Evolutionary conservation across 768 basidiomycete genomes (phyloP).

Genomic region (Suillus bovinus): DNA sequence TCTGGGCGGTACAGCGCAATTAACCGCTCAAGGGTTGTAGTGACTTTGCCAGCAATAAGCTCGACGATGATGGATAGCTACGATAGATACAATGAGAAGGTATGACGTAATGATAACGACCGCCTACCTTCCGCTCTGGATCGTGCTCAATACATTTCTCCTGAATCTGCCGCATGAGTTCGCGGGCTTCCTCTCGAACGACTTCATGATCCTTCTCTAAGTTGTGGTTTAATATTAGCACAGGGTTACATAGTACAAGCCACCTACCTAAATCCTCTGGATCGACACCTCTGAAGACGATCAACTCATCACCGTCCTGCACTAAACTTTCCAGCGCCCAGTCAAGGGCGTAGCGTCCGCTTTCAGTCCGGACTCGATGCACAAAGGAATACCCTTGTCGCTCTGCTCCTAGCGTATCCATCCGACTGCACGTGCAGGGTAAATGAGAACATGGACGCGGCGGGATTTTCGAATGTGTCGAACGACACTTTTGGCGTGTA

Average conservation of each 20-base stretch:
- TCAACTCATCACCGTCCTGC: slow-evolving; percentile 89
- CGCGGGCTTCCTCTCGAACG: slow-evolving; percentile 82
- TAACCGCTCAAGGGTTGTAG: slow-evolving; percentile 86
- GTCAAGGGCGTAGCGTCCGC: slow-evolving; percentile 83
- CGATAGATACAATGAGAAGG: slow-evolving; percentile 3
- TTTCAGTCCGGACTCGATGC: slow-evolving; percentile 88
- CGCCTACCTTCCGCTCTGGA: slow-evolving; percentile 66
- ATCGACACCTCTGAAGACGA: slow-evolving; percentile 89
- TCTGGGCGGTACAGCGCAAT: slow-evolving; percentile 92
- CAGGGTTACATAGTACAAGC: neutral
- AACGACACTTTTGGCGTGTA: slow-evolving; percentile 63
- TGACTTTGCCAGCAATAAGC: slow-evolving; percentile 89
- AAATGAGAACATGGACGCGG: slow-evolving; percentile 83
- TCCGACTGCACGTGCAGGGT: slow-evolving; percentile 84
- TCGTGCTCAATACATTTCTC: slow-evolving; percentile 79
- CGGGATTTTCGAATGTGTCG: slow-evolving; percentile 84
- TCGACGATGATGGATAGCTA: slow-evolving; percentile 91
- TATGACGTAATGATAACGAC: neutral
- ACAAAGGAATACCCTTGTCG: slow-evolving; percentile 87
- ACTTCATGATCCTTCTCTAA: slow-evolving; percentile 75
- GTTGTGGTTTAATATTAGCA: neutral
- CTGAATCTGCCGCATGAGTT: slow-evolving; percentile 78
- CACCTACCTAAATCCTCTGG: slow-evolving; percentile 73
- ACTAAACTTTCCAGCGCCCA: slow-evolving; percentile 88
- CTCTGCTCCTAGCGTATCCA: slow-evolving; percentile 71